These are phyloP conservation scores for Aristolochia fimbriata DNA, from an alignment of 164 flowering plant genomes.

Conservation along the genomic window DNA sequence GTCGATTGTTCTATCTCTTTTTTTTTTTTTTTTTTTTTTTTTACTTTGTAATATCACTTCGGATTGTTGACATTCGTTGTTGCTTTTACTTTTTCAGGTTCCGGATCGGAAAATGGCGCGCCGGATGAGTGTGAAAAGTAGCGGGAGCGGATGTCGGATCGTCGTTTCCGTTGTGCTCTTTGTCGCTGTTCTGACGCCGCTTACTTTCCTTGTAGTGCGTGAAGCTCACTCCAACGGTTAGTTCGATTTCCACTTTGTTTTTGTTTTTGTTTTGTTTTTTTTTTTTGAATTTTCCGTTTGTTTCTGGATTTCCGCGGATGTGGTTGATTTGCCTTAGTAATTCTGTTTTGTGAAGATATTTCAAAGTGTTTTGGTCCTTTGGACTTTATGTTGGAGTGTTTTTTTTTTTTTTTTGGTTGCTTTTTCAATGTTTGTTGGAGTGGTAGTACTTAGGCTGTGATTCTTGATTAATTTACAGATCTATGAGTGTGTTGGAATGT, in stretches of 20 bases:
- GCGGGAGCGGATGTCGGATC: slow-evolving; percentile 32
- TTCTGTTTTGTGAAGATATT: too few species aligned
- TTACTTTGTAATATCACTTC: too few species aligned
- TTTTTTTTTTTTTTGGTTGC: not conserved
- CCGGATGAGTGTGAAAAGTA: slow-evolving; percentile 3
- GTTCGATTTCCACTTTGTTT: not conserved
- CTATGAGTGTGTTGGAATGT: not conserved
- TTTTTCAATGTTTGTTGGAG: not conserved
- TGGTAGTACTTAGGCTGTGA: not conserved
- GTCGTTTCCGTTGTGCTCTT: slow-evolving; percentile 24
- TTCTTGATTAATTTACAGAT: not conserved
- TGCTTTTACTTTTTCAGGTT: not conserved
- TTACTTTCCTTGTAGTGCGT: slow-evolving; percentile 45
- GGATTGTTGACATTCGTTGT: not conserved
- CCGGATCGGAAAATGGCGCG: slow-evolving; percentile 29
- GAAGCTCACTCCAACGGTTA: slow-evolving; percentile 21
- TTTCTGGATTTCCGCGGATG: not conserved
- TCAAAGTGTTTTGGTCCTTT: too few species aligned
- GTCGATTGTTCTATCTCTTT: not conserved
- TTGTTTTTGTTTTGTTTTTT: too few species aligned
- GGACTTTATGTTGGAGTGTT: too few species aligned
- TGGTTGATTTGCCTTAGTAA: not conserved
- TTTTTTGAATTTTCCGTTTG: not conserved
- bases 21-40: not conserved
- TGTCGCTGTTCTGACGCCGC: slow-evolving; percentile 36